A percentile compares a stretch with the other conserved stretches of the same genome.
Evolutionary conservation across 306 rosid species (phyloP).

Genomic region (Dryas drummondii): DNA sequence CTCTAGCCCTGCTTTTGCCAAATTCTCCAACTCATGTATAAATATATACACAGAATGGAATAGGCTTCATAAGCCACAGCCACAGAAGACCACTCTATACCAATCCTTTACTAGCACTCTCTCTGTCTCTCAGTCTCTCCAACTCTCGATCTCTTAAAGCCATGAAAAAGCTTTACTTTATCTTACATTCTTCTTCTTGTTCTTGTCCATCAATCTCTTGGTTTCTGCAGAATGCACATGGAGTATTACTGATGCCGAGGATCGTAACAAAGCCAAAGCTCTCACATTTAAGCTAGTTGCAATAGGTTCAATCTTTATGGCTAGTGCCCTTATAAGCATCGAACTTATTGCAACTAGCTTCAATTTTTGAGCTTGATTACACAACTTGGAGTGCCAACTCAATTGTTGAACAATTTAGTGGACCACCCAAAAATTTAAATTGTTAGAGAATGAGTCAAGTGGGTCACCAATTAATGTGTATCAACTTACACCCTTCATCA

Average conservation of each 20-base stretch:
- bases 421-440: no score
- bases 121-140: neutral
- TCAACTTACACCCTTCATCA: no score
- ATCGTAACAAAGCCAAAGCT: constrained; percentile 28
- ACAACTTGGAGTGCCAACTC: no score
- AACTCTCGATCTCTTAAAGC: neutral
- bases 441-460: no score
- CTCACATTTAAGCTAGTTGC: constrained; percentile 46
- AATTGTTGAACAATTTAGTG: no score
- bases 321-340: neutral
- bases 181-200: constrained; percentile 16
- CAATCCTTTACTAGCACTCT: neutral
- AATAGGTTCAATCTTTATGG: constrained; percentile 21
- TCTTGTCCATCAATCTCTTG: constrained; percentile 7
- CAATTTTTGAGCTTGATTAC: constrained; percentile 6
- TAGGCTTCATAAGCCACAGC: neutral
- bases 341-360: constrained; percentile 27
- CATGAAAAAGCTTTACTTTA: neutral
- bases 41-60: neutral
- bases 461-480: no score
- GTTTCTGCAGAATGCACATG: constrained; percentile 31
- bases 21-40: constrained; percentile 6
- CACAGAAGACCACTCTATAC: constrained; percentile 1
- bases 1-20: constrained; percentile 6
- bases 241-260: constrained; percentile 6